phyloP scores from a whole-genome alignment of 2,329 filamentous ascomycete species.

The Pseudopyricularia javanii region DNA sequence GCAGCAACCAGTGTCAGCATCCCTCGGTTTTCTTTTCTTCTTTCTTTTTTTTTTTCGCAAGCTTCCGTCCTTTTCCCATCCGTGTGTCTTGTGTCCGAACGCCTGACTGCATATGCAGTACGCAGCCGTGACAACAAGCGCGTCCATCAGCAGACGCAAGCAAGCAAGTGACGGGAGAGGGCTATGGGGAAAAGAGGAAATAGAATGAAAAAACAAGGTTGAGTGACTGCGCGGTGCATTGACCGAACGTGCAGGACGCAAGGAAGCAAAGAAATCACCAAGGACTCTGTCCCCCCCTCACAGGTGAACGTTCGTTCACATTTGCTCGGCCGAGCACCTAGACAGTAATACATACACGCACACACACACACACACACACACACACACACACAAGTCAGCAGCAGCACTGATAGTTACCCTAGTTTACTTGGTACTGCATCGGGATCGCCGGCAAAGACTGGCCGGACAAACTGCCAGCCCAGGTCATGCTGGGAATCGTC shows the following conservation, averaged over 20 bases:
- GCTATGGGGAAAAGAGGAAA: background rate
- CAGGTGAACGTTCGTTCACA: background rate
- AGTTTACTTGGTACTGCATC: background rate
- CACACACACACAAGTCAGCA: no score
- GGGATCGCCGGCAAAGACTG: background rate
- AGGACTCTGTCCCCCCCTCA: background rate
- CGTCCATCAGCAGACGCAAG: background rate
- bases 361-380: no score
- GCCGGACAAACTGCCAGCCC: no score
- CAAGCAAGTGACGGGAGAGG: no score
- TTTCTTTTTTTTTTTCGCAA: no score
- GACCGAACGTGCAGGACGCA: background rate
- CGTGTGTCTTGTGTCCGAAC: background rate
- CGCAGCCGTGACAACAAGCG: background rate
- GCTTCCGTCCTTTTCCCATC: background rate
- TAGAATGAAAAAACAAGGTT: no score
- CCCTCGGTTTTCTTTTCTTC: background rate
- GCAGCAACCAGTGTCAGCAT: background rate
- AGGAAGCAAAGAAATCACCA: background rate
- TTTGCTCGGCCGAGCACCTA: background rate
- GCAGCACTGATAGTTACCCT: no score
- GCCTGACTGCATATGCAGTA: background rate
- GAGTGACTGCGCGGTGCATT: background rate
- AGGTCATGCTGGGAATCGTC: constrained; percentile 20
- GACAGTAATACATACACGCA: no score